Conservation (phyloP, 225 moss, liverwort and hornwort genomes). For the Neckera pumila region DNA sequence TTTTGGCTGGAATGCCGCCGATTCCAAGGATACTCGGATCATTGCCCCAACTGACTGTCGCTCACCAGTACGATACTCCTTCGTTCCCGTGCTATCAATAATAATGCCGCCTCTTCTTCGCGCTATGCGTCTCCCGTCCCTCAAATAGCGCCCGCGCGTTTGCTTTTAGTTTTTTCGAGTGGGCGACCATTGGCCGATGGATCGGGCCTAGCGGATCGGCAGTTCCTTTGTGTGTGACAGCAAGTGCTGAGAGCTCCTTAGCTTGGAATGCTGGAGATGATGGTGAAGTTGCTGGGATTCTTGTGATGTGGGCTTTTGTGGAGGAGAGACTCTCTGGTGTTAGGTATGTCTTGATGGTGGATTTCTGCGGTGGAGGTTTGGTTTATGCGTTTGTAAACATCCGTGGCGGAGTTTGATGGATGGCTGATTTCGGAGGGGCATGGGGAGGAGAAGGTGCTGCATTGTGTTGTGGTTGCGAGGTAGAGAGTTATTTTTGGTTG, state of each 20-base stretch:
- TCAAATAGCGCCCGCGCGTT: background rate
- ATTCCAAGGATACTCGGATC: background rate
- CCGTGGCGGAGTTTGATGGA: background rate
- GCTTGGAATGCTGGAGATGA: background rate
- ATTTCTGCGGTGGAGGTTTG: background rate
- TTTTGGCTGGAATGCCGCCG: background rate
- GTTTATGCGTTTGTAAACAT: background rate
- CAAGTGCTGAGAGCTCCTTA: background rate
- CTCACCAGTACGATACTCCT: background rate
- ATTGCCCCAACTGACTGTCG: background rate
- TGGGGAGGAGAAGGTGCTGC: background rate
- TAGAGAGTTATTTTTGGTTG: background rate
- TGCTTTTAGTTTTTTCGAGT: background rate
- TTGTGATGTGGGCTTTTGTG: background rate
- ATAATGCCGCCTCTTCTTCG: conserved; percentile 8
- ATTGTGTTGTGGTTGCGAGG: background rate
- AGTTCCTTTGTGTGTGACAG: background rate
- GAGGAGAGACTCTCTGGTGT: background rate
- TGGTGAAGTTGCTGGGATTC: background rate
- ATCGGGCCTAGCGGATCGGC: background rate
- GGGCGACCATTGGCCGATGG: background rate
- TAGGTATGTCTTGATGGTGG: background rate
- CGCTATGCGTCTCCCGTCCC: background rate
- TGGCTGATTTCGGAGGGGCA: background rate
- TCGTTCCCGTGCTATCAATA: background rate